Base-by-base conservation (phyloP, 2,329 filamentous ascomycete genomes). In the Aspergillus udagawae region DNA sequence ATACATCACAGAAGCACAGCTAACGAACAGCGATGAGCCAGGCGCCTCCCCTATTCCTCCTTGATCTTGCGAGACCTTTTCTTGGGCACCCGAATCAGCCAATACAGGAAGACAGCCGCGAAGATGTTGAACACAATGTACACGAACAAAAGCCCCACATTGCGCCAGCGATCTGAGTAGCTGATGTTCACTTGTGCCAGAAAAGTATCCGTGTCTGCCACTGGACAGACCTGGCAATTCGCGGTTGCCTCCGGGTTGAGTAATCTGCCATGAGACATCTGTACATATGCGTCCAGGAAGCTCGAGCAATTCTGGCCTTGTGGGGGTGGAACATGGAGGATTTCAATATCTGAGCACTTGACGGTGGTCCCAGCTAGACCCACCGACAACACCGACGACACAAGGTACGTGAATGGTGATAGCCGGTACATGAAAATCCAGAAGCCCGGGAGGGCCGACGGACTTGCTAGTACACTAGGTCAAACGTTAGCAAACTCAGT, bases 341-440 rank as follows among this genome's bases (percentile, higher is more conserved):
- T 53, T 49, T 76, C 74, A 21, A 69, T 68, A n/a, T 62, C 51
- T 1, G 71, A 69, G 55, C 74, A 77, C 8, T 64, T 23, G 8
- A 74, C 70, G 0, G 60, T 55, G 2, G 68, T 64, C 2, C 67
- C 67, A 0, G 69, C 57, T 1, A 76, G 49, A 1, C 75, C 74
- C 0, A 69, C 71, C 0, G 73, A 69, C 8, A 75, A 59, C 17
- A 80, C 70, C 2, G 74, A 67, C n/a, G 74, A 73, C 4, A 80
- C 75, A 3, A 79, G 73, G 53, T 90, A 90, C 0, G 85, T 89
- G 58, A 89, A 86, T 0, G 86, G 86, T 0, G 82, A 85, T 10
- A 85, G 78, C 27, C 84, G 81, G 71, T 90, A 89, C 88, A 91
- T 91, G 75, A 90, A 91, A 59, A 85, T 84, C 88, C 88, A 92